Evolutionary conservation across 2,329 filamentous ascomycete species (phyloP).

Genomic region (Xylaria sp.): DNA sequence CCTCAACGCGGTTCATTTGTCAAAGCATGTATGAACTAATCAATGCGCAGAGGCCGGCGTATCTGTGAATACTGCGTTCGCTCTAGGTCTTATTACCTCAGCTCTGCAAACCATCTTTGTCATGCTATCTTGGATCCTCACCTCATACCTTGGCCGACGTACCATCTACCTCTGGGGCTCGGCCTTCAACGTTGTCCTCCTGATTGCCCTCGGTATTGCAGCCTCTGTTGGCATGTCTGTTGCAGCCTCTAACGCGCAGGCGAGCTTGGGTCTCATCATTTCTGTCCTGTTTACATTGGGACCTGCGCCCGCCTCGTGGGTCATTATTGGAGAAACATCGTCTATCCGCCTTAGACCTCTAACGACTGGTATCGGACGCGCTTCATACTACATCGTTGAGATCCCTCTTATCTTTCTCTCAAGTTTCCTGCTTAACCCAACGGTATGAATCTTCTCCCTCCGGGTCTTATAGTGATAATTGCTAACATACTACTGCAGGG

Average conservation of each 20-base stretch:
- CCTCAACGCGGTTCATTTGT: neutral
- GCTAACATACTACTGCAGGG: conserved; percentile 38
- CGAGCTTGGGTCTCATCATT: conserved; percentile 71
- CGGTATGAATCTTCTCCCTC: conserved; percentile 39
- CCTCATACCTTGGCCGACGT: conserved; percentile 66
- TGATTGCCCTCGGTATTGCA: conserved; percentile 62
- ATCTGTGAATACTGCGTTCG: conserved; percentile 53
- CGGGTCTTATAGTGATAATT: neutral
- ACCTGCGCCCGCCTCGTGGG: conserved; percentile 72
- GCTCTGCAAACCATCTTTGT: conserved; percentile 60
- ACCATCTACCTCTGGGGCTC: conserved; percentile 38
- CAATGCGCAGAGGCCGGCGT: conserved; percentile 68
- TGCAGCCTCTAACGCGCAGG: conserved; percentile 64
- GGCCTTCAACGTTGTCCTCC: conserved; percentile 28
- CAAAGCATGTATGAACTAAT: conserved; percentile 14
- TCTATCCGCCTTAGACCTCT: conserved; percentile 72
- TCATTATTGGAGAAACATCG: conserved; percentile 75
- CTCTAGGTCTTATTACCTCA: conserved; percentile 36
- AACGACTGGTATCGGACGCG: conserved; percentile 74
- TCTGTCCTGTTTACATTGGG: conserved; percentile 73
- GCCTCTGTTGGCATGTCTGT: conserved; percentile 59
- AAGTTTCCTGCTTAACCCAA: conserved; percentile 70
- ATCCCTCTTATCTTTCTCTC: conserved; percentile 74
- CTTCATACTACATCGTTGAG: conserved; percentile 70
- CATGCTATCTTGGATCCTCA: conserved; percentile 75